phyloP scores from a whole-genome alignment of 2,329 filamentous ascomycete species.

The Coleophoma crateriformis region DNA sequence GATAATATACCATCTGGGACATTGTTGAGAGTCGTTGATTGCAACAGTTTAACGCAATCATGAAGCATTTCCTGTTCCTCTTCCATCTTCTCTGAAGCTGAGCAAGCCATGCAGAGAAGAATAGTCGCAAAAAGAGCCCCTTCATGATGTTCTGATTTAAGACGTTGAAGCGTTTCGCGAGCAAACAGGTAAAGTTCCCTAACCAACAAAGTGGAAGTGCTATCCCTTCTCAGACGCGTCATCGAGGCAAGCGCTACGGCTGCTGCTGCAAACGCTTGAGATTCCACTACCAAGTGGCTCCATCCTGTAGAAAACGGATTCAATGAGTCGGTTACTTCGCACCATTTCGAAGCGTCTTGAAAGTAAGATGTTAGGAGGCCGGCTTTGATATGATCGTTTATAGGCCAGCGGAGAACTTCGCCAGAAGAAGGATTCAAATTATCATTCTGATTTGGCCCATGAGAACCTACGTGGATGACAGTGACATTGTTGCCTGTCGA shows the following conservation, averaged over 20 bases:
- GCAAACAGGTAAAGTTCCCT: neutral
- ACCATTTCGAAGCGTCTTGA: too few relatives aligned
- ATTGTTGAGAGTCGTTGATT: neutral
- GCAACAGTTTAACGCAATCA: neutral
- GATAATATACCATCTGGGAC: neutral
- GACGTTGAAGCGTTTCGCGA: neutral
- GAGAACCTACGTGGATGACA: neutral
- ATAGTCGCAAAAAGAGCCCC: neutral
- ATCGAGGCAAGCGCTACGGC: neutral
- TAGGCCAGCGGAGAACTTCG: too few relatives aligned
- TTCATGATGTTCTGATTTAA: neutral
- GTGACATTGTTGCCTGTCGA: neutral
- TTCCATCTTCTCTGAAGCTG: neutral
- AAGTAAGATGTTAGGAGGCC: too few relatives aligned
- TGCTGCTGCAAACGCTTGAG: too few relatives aligned
- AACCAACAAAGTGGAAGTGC: neutral
- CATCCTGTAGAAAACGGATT: too few relatives aligned
- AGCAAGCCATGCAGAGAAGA: neutral
- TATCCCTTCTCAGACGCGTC: neutral
- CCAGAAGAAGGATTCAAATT: too few relatives aligned
- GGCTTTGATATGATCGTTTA: too few relatives aligned
- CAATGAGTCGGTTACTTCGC: too few relatives aligned
- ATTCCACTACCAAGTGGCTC: too few relatives aligned
- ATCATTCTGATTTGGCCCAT: too few relatives aligned
- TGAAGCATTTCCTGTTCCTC: neutral